Evolutionary conservation across 306 rosid species (phyloP).

Genomic region (Vigna hirtella): DNA sequence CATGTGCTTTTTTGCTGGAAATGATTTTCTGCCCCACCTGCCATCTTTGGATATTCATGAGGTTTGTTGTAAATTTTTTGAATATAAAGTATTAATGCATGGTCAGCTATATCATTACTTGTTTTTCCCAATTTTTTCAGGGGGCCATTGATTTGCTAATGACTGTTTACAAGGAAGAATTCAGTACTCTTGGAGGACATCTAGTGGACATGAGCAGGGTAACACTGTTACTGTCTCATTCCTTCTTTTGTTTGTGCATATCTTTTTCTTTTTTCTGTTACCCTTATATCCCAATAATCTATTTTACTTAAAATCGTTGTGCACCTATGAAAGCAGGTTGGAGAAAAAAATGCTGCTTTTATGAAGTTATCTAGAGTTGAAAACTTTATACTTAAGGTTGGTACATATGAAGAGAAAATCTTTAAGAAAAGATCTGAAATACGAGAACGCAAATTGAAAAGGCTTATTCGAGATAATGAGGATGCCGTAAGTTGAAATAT

Average conservation of each 20-base stretch:
- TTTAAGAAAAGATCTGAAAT: slow-evolving; percentile 55
- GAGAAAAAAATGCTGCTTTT: slow-evolving; percentile 45
- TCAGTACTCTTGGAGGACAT: slow-evolving; percentile 62
- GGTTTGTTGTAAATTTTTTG: slow-evolving; percentile 29
- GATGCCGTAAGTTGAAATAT: slow-evolving; percentile 48
- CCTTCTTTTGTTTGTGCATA: background rate
- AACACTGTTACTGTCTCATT: background rate
- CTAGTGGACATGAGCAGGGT: slow-evolving; percentile 61
- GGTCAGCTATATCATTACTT: background rate
- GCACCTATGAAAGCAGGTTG: slow-evolving; percentile 34
- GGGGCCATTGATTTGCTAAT: slow-evolving; percentile 58
- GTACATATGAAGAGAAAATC: slow-evolving; percentile 55
- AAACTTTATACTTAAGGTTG: slow-evolving; percentile 57
- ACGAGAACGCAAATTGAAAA: slow-evolving; percentile 32
- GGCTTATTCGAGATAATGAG: slow-evolving; percentile 20
- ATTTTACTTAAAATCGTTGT: background rate
- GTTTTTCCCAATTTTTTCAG: slow-evolving; percentile 34
- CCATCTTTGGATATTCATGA: slow-evolving; percentile 62
- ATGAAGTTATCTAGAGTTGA: slow-evolving; percentile 63
- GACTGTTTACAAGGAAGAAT: slow-evolving; percentile 55
- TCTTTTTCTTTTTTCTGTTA: background rate
- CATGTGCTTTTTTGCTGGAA: slow-evolving; percentile 65
- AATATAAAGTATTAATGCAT: background rate
- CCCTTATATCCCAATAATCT: too few relatives aligned
- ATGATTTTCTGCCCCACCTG: slow-evolving; percentile 70